Evolutionary conservation across 129 eudicot genomes (phyloP), one percentile per base, ranked within the genome.

Genomic region (Flaveria bidentis): DNA sequence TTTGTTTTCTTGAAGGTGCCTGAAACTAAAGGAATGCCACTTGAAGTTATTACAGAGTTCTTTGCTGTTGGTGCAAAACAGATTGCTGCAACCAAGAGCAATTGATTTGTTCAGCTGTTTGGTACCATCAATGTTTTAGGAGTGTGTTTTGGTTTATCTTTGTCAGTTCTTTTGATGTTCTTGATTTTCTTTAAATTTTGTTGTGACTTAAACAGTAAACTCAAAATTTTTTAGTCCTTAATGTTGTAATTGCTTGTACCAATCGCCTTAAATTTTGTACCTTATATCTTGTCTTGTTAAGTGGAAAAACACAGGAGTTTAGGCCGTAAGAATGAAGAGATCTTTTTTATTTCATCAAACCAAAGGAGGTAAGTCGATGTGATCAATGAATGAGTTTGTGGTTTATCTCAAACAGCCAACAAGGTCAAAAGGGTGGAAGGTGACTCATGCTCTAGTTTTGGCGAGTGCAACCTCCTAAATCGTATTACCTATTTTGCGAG

Each of bases 1-100:
- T 93, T 93, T 63, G 95, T 91, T 13, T 88, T 86, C 89, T 73
- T 90, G 83, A 93, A 88, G 82, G 98, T 93, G 56, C 98, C 98
- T 11, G 98, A 93, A 84, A 93, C 98, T 7, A 93, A 91, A 77
- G 98, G 96, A 69, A 93, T 93, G 98, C 98, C 98, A 4, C 92
- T 93, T n/a, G 98, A 93, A 83, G 97, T 93, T 53, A 93, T 93
- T 15, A 85, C 88, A 0, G 98, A 93, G 85, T 88, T 93, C 90
- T 93, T 93, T 63, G 87, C 98, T 17, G 84, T 91, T 26, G 97
- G 98, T 16, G 97, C 98, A n/a, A 90, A 85, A 80, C 90, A 88
- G 45, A 69, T 70, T 42, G 81, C 88, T 80, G 84, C 77, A 61
- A 76, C 82, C 14, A 77, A 72, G 72, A 79, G 52, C 74, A 76